Percentiles rank a stretch among this genome's conserved stretches.
phyloP scores from a whole-genome alignment of 176 grass and related monocot genomes.

The Oryza nivara region DNA sequence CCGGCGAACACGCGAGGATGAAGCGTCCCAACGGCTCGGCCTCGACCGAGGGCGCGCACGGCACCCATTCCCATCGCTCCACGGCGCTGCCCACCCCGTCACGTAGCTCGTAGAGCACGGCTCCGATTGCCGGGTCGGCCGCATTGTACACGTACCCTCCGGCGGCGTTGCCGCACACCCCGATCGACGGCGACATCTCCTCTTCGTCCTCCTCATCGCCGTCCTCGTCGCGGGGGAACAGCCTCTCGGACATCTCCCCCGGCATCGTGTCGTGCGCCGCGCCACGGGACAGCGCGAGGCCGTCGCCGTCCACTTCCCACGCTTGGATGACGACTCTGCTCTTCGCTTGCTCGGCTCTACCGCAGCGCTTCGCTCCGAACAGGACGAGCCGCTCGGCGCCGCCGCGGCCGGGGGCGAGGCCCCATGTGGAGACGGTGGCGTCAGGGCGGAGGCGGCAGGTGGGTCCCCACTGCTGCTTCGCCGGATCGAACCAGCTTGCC shows the following conservation, averaged over 20 bases:
- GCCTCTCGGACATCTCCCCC: conserved; percentile 50
- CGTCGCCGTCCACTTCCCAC: conserved; percentile 72
- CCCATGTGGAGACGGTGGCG: conserved; percentile 37
- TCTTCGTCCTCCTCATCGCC: conserved; percentile 26
- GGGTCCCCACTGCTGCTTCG: conserved; percentile 57
- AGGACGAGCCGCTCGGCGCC: conserved; percentile 50
- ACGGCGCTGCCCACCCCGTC: conserved; percentile 6
- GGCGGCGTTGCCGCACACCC: conserved; percentile 55
- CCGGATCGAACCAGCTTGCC: conserved; percentile 81
- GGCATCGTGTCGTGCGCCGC: conserved; percentile 52
- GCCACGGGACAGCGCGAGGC: conserved; percentile 30
- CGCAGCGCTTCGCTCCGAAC: conserved; percentile 50
- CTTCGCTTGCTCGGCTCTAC: conserved; percentile 5
- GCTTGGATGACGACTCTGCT: conserved; percentile 42
- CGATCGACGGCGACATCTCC: conserved; percentile 37
- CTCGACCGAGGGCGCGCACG: conserved; percentile 47
- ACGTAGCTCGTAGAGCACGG: conserved; percentile 65
- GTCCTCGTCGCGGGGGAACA: conserved; percentile 55
- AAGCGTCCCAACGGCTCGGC: conserved; percentile 44
- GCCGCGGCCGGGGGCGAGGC: conserved; percentile 42
- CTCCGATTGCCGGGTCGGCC: conserved; percentile 57
- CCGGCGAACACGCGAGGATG: conserved; percentile 65
- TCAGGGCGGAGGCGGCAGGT: conserved; percentile 42
- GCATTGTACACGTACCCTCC: conserved; percentile 94
- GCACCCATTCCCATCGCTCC: conserved; percentile 80